Percentiles rank a stretch among this genome's conserved stretches.
Evolutionary conservation across 805 yeast species (phyloP).

Genomic region (Barnettozyma vustinii): DNA sequence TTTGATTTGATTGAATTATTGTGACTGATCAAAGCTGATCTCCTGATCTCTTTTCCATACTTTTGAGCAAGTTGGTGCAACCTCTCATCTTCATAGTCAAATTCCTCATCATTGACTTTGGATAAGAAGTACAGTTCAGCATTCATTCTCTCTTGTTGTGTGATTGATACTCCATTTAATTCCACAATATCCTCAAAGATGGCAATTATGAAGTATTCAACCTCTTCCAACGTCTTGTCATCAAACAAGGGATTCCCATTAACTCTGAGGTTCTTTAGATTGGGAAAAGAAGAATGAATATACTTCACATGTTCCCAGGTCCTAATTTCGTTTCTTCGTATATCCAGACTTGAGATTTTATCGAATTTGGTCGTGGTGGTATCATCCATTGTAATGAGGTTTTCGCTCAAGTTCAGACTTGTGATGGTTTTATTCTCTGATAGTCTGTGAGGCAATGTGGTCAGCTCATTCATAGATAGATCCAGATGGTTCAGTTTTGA

Average conservation of each 20-base stretch:
- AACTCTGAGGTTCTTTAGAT: conserved; percentile 41
- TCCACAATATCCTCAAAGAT: conserved; percentile 33
- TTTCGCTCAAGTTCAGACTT: conserved; percentile 24
- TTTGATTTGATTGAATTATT: background rate
- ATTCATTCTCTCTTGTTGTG: conserved; percentile 44
- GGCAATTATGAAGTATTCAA: conserved; percentile 37
- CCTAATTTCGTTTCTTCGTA: conserved; percentile 44
- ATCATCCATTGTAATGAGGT: conserved; percentile 1
- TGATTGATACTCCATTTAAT: conserved; percentile 56
- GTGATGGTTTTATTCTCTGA: background rate
- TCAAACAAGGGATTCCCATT: conserved; percentile 46
- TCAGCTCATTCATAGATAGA: conserved; percentile 40
- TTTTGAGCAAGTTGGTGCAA: conserved; percentile 27
- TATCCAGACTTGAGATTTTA: conserved; percentile 35
- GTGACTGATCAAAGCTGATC: background rate
- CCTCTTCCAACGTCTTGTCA: conserved; percentile 18
- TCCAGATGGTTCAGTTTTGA: conserved; percentile 23
- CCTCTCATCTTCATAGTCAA: conserved; percentile 39
- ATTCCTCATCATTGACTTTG: conserved; percentile 31
- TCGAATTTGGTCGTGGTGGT: background rate
- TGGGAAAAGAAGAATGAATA: conserved; percentile 34
- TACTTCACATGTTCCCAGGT: conserved; percentile 47
- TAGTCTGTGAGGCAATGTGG: conserved; percentile 23
- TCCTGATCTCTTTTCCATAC: conserved; percentile 26
- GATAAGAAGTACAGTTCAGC: conserved; percentile 67